Conservation (phyloP, 2,329 filamentous ascomycete species). For the Nemania sp. region DNA sequence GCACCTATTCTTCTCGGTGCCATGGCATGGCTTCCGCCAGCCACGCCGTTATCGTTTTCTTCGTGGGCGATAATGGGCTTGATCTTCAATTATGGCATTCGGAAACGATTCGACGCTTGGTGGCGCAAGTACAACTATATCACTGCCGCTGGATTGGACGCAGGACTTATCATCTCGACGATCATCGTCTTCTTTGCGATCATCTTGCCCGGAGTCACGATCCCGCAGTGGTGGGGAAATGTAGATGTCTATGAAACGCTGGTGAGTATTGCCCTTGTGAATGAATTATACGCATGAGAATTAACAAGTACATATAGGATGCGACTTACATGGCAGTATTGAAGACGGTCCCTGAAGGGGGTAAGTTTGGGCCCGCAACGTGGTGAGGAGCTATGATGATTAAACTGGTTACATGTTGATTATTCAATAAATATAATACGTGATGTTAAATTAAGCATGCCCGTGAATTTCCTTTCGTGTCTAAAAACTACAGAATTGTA, state of each 20-base stretch:
- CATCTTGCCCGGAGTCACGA: conserved; percentile 42
- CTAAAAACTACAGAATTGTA: too few species aligned
- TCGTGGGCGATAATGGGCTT: conserved; percentile 61
- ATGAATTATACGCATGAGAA: conserved; percentile 38
- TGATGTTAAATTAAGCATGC: too few species aligned
- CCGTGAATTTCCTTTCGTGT: too few species aligned
- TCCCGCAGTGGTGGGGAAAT: conserved; percentile 55
- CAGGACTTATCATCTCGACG: conserved; percentile 44
- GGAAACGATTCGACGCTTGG: conserved; percentile 58
- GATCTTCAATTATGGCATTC: conserved; percentile 61
- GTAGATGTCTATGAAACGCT: conserved; percentile 48
- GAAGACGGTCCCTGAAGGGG: conserved; percentile 38
- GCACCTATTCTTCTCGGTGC: conserved; percentile 62
- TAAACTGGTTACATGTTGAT: not conserved
- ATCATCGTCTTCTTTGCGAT: conserved; percentile 45
- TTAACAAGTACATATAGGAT: conserved; percentile 38
- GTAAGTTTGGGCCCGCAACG: conserved; percentile 43
- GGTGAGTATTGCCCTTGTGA: conserved; percentile 31
- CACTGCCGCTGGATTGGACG: conserved; percentile 46
- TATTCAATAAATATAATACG: too few species aligned
- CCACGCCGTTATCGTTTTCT: conserved; percentile 62
- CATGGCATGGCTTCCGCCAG: conserved; percentile 57
- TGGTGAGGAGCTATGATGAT: conserved; percentile 36
- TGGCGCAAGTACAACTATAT: conserved; percentile 55
- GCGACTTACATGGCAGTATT: conserved; percentile 36